A percentile compares a stretch with the other conserved stretches of the same genome.
Evolutionary conservation across 768 basidiomycete genomes (phyloP).

Genomic region (Kwoniella mangroviensis): DNA sequence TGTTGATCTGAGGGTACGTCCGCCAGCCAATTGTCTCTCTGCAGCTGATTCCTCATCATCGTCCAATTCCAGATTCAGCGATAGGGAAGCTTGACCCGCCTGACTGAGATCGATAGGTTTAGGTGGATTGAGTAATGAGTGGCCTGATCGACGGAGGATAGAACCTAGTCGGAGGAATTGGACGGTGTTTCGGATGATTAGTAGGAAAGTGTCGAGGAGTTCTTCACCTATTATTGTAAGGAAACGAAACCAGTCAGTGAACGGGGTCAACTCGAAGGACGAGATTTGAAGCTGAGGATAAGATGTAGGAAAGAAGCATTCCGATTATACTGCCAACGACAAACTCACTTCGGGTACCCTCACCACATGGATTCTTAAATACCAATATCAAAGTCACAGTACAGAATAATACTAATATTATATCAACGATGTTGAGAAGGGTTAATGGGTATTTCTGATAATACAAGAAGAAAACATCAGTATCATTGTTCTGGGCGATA

Average conservation of each 20-base stretch:
- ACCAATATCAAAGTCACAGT: conserved; percentile 85
- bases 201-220: conserved; percentile 85
- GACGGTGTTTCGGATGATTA: conserved; percentile 88
- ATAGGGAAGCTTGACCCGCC: conserved; percentile 56
- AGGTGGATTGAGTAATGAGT: conserved; percentile 58
- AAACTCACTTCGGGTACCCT: conserved; percentile 51
- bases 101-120: conserved; percentile 60
- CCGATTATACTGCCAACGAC: no score
- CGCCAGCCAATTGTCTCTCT: conserved; percentile 39
- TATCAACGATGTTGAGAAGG: conserved; percentile 80
- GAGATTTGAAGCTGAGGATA: no score
- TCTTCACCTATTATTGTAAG: no score
- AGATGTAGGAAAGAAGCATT: no score
- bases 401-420: conserved; percentile 86
- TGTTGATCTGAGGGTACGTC: conserved; percentile 15
- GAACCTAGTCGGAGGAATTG: conserved; percentile 84
- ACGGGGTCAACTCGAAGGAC: no score
- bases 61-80: conserved; percentile 59
- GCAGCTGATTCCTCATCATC: conserved; percentile 58
- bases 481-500: no score
- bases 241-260: no score
- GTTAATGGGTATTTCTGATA: conserved; percentile 57
- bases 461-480: no score
- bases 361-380: conserved; percentile 63
- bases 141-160: conserved; percentile 75